Evolutionary conservation across 202 grass and related monocot species (phyloP).

Genomic region (Panicum virgatum): DNA sequence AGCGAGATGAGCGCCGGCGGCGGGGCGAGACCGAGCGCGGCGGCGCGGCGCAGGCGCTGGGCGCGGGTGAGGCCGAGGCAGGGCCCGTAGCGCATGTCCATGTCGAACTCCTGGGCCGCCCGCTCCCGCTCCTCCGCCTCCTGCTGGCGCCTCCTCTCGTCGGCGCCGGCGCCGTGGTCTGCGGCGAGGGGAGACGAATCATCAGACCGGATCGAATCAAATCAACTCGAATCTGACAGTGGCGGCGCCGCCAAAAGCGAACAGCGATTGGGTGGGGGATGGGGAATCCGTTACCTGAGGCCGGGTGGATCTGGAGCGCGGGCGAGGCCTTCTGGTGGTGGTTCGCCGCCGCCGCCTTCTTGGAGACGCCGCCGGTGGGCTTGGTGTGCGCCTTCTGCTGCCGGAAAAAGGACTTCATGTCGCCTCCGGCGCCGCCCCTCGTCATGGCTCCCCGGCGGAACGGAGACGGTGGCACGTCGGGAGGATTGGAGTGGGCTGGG

Average conservation of each 20-base stretch:
- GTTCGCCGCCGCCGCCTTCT: conserved; percentile 21
- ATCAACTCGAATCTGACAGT: too few relatives aligned
- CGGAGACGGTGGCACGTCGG: neutral
- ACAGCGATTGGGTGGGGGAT: neutral
- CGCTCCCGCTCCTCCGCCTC: conserved; percentile 37
- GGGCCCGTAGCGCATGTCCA: conserved; percentile 79
- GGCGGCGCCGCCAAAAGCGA: too few relatives aligned
- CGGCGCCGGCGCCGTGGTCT: conserved; percentile 10
- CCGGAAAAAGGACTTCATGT: conserved; percentile 62
- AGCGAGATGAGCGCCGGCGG: conserved; percentile 39
- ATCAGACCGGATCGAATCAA: conserved; percentile 8
- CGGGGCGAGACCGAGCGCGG: conserved; percentile 58
- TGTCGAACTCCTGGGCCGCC: conserved; percentile 60
- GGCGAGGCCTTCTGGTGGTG: conserved; percentile 20
- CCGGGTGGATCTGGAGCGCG: neutral
- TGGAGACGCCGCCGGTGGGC: conserved; percentile 46
- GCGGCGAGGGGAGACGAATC: neutral
- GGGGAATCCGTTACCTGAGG: neutral
- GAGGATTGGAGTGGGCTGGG: neutral
- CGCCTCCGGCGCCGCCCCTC: conserved; percentile 34
- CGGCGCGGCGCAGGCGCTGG: conserved; percentile 61
- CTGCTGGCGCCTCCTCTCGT: neutral
- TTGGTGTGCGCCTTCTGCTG: conserved; percentile 59
- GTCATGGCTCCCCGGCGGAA: conserved; percentile 27
- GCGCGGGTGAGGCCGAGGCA: conserved; percentile 67